Evolutionary conservation across 331 rosid species (phyloP).

Genomic region (Prunus yedoensis): DNA sequence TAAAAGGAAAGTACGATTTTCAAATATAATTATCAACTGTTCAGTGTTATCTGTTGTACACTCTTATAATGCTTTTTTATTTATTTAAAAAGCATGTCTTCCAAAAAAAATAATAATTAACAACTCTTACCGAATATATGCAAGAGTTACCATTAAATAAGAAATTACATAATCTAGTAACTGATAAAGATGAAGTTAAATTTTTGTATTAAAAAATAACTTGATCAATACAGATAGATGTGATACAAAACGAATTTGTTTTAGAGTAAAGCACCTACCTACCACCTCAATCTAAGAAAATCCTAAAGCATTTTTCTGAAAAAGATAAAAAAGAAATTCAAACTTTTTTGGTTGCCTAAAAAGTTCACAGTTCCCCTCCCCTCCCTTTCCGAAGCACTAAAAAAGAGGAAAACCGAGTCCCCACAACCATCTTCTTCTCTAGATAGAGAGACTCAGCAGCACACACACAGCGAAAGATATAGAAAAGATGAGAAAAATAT

Average conservation of each 20-base stretch:
- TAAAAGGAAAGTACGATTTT: too few species aligned
- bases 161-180: too few species aligned
- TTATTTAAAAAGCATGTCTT: too few species aligned
- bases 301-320: conserved; percentile 17
- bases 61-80: too few species aligned
- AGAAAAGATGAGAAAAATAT: conserved; percentile 9
- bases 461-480: conserved; percentile 2
- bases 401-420: conserved; percentile 15
- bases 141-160: too few species aligned
- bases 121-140: too few species aligned
- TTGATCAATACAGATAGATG: not conserved
- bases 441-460: conserved; percentile 19
- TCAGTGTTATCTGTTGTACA: too few species aligned
- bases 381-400: conserved; percentile 22
- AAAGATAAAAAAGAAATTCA: conserved; percentile 7
- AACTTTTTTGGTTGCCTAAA: conserved; percentile 14
- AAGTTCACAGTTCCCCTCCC: conserved; percentile 28
- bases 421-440: conserved; percentile 25
- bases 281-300: not conserved
- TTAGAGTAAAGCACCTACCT: not conserved
- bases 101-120: too few species aligned
- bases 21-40: too few species aligned
- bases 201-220: too few species aligned
- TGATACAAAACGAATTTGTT: not conserved
- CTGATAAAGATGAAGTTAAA: too few species aligned